Evolutionary conservation across 1,139 yeast species (phyloP).

Genomic region (Kurtzmaniella natalensis): DNA sequence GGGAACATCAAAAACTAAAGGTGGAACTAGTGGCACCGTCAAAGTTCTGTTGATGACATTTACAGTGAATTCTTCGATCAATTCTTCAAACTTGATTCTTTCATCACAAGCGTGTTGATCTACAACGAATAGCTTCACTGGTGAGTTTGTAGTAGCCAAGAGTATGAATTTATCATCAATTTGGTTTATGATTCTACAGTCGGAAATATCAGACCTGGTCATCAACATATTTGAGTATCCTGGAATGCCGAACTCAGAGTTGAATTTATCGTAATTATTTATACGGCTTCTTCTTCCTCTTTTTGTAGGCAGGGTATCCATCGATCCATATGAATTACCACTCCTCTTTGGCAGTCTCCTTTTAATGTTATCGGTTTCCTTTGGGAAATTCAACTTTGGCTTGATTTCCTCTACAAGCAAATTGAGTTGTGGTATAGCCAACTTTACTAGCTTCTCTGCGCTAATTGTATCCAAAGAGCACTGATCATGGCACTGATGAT

Average conservation of each 20-base stretch:
- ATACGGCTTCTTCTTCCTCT: not conserved
- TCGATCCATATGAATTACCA: not conserved
- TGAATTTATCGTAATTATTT: slow-evolving; percentile 4
- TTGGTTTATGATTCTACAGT: slow-evolving; percentile 36
- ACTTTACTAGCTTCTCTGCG: too few species aligned
- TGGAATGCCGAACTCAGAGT: not conserved
- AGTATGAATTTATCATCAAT: slow-evolving; percentile 59
- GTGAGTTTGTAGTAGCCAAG: slow-evolving; percentile 7
- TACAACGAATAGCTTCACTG: slow-evolving; percentile 31
- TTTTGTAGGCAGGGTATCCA: not conserved
- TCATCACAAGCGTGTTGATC: slow-evolving; percentile 87
- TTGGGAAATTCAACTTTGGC: too few species aligned
- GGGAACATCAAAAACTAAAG: slow-evolving; percentile 18
- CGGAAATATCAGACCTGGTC: not conserved
- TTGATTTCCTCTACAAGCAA: too few species aligned
- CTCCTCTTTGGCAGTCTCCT: not conserved
- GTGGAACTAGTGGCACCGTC: slow-evolving; percentile 10
- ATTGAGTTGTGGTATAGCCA: too few species aligned
- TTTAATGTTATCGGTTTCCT: too few species aligned
- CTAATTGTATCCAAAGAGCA: too few species aligned
- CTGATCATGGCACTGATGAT: too few species aligned
- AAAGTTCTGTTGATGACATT: slow-evolving; percentile 9
- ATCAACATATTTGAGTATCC: not conserved
- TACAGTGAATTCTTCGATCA: slow-evolving; percentile 31
- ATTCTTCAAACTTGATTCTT: slow-evolving; percentile 51